These are phyloP conservation scores for Penicillium paneum DNA, from an alignment of 2,329 filamentous ascomycete species.

Conservation along the genomic window DNA sequence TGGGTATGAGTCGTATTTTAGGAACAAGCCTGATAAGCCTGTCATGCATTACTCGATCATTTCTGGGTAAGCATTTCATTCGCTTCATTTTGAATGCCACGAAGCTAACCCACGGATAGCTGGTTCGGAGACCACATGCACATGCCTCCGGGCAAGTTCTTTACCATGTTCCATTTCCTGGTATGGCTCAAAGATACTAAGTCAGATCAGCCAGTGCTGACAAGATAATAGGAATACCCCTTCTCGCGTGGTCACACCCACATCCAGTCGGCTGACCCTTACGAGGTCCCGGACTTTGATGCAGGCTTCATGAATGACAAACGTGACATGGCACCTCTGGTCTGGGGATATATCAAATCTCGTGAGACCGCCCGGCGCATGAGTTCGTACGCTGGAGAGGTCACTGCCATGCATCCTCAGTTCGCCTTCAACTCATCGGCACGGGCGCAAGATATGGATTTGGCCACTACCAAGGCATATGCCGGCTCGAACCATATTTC, in stretches of 20 bases:
- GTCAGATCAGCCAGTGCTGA: background rate
- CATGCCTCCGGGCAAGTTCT: constrained; percentile 74
- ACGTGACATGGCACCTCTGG: constrained; percentile 78
- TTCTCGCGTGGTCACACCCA: constrained; percentile 71
- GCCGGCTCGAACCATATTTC: constrained; percentile 69
- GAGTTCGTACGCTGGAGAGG: constrained; percentile 74
- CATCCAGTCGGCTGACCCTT: constrained; percentile 68
- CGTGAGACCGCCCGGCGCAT: constrained; percentile 75
- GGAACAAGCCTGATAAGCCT: constrained; percentile 79
- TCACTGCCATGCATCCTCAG: constrained; percentile 64
- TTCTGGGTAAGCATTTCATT: constrained; percentile 47
- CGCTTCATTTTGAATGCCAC: background rate
- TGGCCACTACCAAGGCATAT: constrained; percentile 71
- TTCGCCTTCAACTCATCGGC: constrained; percentile 69
- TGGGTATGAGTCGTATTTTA: constrained; percentile 79
- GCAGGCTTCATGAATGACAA: constrained; percentile 83
- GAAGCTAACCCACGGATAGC: constrained; percentile 18
- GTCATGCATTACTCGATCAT: constrained; percentile 84
- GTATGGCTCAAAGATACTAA: constrained; percentile 11
- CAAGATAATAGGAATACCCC: constrained; percentile 57
- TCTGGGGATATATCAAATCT: constrained; percentile 81
- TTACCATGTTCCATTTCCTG: constrained; percentile 80
- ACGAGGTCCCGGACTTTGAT: constrained; percentile 73
- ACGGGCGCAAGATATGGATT: constrained; percentile 68
- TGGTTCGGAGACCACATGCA: constrained; percentile 51